phyloP scores from a whole-genome alignment of 768 basidiomycete genomes.

The Psilocybe tampanensis region DNA sequence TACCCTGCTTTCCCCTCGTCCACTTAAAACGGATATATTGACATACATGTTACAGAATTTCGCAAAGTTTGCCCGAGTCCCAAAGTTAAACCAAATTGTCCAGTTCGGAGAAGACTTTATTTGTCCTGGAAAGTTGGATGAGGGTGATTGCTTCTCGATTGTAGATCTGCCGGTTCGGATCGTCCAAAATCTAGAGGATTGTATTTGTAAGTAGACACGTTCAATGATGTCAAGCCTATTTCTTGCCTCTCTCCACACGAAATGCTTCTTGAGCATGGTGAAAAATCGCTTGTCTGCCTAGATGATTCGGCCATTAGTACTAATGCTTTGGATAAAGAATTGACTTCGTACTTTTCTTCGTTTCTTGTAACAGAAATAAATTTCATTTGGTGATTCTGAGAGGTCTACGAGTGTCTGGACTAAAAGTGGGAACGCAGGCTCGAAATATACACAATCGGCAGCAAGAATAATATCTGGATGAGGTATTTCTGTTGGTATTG shows the following conservation, averaged over 20 bases:
- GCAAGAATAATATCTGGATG: conserved; percentile 76
- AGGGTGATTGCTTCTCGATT: conserved; percentile 68
- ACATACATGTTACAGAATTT: too few species aligned
- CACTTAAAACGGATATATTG: too few species aligned
- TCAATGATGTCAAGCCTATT: neutral
- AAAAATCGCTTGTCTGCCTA: conserved; percentile 93
- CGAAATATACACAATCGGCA: conserved; percentile 96
- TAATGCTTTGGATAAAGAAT: neutral
- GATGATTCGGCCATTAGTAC: neutral
- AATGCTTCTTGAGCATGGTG: conserved; percentile 72
- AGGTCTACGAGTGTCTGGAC: conserved; percentile 78
- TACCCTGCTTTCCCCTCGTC: neutral
- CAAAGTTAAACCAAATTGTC: neutral
- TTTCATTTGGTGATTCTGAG: conserved; percentile 55
- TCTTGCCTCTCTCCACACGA: conserved; percentile 67
- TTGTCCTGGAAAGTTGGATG: conserved; percentile 45
- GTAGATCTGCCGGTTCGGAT: conserved; percentile 61
- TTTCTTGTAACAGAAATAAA: conserved; percentile 94
- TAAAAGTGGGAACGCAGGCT: conserved; percentile 88
- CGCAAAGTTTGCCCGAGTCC: neutral
- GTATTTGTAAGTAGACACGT: neutral
- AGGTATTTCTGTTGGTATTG: conserved; percentile 48
- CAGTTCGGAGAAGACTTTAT: too few species aligned
- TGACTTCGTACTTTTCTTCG: conserved; percentile 68
- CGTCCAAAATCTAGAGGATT: conserved; percentile 55